phyloP scores from a whole-genome alignment of 345 rosid species.

The Psidium guajava region DNA sequence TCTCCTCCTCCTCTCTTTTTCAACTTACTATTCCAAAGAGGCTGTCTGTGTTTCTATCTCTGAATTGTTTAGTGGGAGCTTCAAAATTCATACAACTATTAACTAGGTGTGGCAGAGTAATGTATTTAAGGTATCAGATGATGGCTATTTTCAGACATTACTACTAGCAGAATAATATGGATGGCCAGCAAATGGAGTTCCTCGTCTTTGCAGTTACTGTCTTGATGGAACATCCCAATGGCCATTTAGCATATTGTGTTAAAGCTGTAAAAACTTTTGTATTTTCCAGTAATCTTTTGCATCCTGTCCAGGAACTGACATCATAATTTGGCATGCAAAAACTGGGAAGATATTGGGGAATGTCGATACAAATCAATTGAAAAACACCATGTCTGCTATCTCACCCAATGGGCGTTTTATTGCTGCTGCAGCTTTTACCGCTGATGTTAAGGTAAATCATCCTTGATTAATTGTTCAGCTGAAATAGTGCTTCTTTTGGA shows the following conservation, averaged over 20 bases:
- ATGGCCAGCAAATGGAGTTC: background rate
- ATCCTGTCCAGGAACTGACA: slow-evolving; percentile 66
- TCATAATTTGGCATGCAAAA: slow-evolving; percentile 89
- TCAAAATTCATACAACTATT: background rate
- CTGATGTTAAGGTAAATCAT: slow-evolving; percentile 81
- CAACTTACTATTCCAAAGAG: background rate
- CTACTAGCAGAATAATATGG: background rate
- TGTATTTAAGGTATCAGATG: background rate
- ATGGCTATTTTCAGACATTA: background rate
- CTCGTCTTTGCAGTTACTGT: background rate
- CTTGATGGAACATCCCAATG: background rate
- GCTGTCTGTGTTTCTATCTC: background rate
- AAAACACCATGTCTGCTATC: slow-evolving; percentile 77
- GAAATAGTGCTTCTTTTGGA: background rate
- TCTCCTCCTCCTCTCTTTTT: background rate
- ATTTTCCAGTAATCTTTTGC: background rate
- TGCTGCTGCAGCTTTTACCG: slow-evolving; percentile 99
- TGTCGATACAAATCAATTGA: slow-evolving; percentile 94
- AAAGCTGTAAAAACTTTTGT: background rate
- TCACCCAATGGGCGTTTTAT: slow-evolving; percentile 96
- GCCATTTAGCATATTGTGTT: background rate
- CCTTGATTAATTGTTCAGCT: background rate
- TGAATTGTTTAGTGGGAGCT: background rate
- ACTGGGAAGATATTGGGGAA: slow-evolving; percentile 72
- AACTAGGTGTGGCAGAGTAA: background rate